A percentile compares a stretch with the other conserved stretches of the same genome.
Evolutionary conservation across 2,329 filamentous ascomycete genomes (phyloP).

Genomic region (Coleophoma eucalyptorum): DNA sequence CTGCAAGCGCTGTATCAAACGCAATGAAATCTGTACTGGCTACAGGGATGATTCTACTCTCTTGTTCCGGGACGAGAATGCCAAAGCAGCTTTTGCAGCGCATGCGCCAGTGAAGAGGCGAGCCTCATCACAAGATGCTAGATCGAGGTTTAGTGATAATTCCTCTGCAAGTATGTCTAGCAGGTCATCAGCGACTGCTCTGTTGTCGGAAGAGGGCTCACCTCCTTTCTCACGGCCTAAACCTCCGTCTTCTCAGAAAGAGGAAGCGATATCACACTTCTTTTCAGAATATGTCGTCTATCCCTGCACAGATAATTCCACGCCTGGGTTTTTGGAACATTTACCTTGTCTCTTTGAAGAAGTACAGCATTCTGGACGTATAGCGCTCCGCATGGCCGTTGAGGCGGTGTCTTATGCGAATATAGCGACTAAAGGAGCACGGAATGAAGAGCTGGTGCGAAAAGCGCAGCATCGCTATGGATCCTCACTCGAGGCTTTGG

Average conservation of each 20-base stretch:
- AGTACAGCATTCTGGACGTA: slow-evolving; percentile 31
- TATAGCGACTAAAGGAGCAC: slow-evolving; percentile 20
- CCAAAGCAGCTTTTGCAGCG: slow-evolving; percentile 16
- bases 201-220: neutral
- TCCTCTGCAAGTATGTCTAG: neutral
- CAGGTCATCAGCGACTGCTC: neutral
- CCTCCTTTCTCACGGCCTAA: slow-evolving; percentile 4
- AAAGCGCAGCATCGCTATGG: slow-evolving; percentile 32
- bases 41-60: slow-evolving; percentile 34
- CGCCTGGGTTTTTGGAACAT: slow-evolving; percentile 35
- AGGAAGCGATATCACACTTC: slow-evolving; percentile 28
- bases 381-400: slow-evolving; percentile 34
- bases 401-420: slow-evolving; percentile 32
- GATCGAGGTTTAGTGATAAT: neutral
- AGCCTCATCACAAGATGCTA: slow-evolving; percentile 2
- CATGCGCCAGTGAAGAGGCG: slow-evolving; percentile 2
- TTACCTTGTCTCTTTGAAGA: slow-evolving; percentile 33
- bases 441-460: slow-evolving; percentile 13
- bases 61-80: slow-evolving; percentile 32
- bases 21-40: slow-evolving; percentile 32
- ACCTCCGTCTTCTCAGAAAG: slow-evolving; percentile 15
- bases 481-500: slow-evolving; percentile 28
- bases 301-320: slow-evolving; percentile 31
- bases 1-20: slow-evolving; percentile 33
- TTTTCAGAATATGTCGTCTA: slow-evolving; percentile 35